Evolutionary conservation across 78 protist genomes (phyloP).

Genomic region (Dictyostelium brefeldianum): DNA sequence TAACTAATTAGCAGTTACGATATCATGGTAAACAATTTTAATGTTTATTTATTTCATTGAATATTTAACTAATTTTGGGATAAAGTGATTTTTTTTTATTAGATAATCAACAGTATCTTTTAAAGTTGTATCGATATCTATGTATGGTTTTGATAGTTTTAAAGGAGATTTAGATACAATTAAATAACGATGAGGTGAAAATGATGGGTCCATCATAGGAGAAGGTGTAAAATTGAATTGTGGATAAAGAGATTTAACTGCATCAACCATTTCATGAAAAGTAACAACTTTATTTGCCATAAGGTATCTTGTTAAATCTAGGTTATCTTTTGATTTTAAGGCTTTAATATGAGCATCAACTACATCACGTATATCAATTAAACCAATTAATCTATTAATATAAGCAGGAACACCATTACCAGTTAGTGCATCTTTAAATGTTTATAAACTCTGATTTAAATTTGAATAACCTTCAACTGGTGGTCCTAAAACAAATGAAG

Average conservation of each 20-base stretch:
- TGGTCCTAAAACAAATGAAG: conserved; percentile 46
- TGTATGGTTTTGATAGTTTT: neutral
- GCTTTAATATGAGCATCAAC: conserved; percentile 6
- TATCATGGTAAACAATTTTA: too few relatives aligned
- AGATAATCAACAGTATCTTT: neutral
- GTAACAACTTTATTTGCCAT: conserved; percentile 24
- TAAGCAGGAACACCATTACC: neutral
- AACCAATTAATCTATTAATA: neutral
- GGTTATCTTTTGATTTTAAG: neutral
- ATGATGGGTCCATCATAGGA: neutral
- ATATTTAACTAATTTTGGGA: neutral
- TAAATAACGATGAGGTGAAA: neutral
- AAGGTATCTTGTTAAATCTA: neutral
- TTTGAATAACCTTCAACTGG: neutral
- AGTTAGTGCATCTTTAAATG: neutral
- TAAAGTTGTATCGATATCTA: neutral
- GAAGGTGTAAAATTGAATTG: neutral
- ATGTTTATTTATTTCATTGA: too few relatives aligned
- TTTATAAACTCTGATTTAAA: conserved; percentile 12
- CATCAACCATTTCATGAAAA: neutral
- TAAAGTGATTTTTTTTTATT: neutral
- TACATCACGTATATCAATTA: conserved; percentile 53
- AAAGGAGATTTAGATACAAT: neutral
- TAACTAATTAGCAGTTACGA: too few relatives aligned
- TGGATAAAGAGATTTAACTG: conserved; percentile 1